Evolutionary conservation across 2,329 filamentous ascomycete species (phyloP), one percentile per base, ranked within the genome.

Genomic region (Fusarium temperatum): DNA sequence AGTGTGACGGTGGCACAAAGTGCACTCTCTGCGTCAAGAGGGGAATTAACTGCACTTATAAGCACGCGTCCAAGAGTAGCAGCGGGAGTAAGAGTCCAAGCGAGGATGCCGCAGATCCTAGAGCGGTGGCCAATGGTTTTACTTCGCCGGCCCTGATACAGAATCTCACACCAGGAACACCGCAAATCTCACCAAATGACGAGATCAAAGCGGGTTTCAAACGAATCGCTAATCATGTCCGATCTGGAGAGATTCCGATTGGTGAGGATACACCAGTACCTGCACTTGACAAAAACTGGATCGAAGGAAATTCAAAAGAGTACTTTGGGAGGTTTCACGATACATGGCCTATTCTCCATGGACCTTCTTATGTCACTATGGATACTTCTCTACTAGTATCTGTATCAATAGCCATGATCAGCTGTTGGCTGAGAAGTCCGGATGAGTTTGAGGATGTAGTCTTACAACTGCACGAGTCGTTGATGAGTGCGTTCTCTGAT

Each of bases 281-380:
- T 1, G 45, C 60, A 2, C 24, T 58, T 0, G 76, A 79, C 11
- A 60, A 69, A 41, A 50, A 32, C 1, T 78, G 77, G 77, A 66
- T 78, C 8, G 55, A 70, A 3, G 53, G 59, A 2, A 67, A 65
- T 20, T 67, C 76, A 2, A 75, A 78, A 1, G 75, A 79, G 1
- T 88, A 85, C 41, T 80, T 86, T n/a, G 75, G 76, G 1, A 67
- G 78, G 0, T 84, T 86, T 36, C 84, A 86, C 63, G 78, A 83
- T 35, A 79, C 79, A 2, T 86, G 84, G 79, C 82, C 85, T 11
- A 74, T 85, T 5, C 72, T 87, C 8, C 84, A 85, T 67, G 78
- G 76, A 0, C 83, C 84, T 2, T 74, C 79, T 1, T 82, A 82
- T 38, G 56, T 80, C 78, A 42, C 78, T 72, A 30, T 78, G 82